Conservation (phyloP, 2,329 filamentous ascomycete species). For the Hymenoscyphus fraxineus region DNA sequence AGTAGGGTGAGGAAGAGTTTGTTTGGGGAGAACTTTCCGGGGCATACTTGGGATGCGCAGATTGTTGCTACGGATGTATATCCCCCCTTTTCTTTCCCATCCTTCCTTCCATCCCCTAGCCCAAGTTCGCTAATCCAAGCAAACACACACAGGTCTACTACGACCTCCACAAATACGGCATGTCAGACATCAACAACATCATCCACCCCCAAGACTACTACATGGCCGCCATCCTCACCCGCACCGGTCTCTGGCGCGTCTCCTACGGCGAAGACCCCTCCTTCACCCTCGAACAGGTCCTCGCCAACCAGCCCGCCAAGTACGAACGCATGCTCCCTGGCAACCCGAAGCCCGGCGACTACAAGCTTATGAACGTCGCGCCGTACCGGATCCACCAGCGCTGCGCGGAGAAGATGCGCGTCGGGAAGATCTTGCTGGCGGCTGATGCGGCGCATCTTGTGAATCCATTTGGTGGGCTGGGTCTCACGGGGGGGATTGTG, state of each 20-base stretch:
- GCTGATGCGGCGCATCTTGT: conserved; percentile 49
- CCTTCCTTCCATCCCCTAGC: not conserved
- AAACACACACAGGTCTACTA: conserved; percentile 50
- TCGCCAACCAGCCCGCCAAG: conserved; percentile 49
- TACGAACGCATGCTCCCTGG: conserved; percentile 56
- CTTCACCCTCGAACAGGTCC: conserved; percentile 50
- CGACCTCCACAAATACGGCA: conserved; percentile 52
- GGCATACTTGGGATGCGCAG: conserved; percentile 37
- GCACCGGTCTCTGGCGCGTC: conserved; percentile 57
- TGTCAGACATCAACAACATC: conserved; percentile 55
- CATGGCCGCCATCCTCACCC: conserved; percentile 58
- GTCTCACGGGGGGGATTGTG: conserved; percentile 61
- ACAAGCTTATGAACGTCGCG: conserved; percentile 50
- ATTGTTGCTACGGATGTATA: conserved; percentile 50
- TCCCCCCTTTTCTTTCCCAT: not conserved
- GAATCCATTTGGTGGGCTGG: conserved; percentile 56
- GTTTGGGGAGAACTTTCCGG: conserved; percentile 46
- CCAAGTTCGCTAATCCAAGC: too few species aligned
- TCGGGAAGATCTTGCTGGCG: conserved; percentile 43
- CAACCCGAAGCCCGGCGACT: conserved; percentile 53
- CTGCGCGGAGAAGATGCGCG: conserved; percentile 43
- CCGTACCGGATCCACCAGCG: conserved; percentile 49
- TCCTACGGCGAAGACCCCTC: conserved; percentile 57
- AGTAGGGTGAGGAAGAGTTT: conserved; percentile 46
- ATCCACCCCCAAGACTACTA: conserved; percentile 59